These are phyloP conservation scores for Aspergillus nidulans DNA, from an alignment of 495 filamentous ascomycete species.

Conservation along the genomic window DNA sequence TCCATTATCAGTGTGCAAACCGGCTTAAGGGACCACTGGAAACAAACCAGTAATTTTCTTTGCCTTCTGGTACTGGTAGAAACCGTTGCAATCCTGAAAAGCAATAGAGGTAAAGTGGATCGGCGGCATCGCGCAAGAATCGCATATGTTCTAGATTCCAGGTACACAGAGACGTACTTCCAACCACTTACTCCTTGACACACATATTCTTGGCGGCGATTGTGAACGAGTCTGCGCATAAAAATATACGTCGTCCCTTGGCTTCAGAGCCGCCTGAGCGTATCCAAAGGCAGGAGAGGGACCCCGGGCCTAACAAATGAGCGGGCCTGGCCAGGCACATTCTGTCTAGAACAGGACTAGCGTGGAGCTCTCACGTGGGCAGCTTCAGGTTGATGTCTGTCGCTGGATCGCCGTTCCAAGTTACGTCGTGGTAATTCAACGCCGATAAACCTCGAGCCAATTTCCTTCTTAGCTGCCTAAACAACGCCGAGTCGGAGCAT, in stretches of 20 bases:
- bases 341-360: constrained; percentile 8
- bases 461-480: background rate
- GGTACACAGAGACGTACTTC: background rate
- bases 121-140: background rate
- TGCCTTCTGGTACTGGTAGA: background rate
- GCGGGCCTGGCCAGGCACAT: background rate
- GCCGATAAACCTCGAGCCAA: background rate
- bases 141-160: background rate
- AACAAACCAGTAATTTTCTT: background rate
- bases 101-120: background rate
- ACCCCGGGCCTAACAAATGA: background rate
- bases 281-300: background rate
- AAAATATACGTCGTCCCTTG: background rate
- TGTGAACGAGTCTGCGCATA: background rate
- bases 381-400: constrained; percentile 6
- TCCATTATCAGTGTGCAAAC: too few relatives aligned
- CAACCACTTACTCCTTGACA: background rate
- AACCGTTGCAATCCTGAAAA: background rate
- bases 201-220: background rate
- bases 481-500: background rate
- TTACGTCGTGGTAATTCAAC: constrained; percentile 2
- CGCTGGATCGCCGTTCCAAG: background rate
- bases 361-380: constrained; percentile 10
- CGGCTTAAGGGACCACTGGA: background rate
- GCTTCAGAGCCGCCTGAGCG: background rate